Conservation (phyloP, 1,284 basidiomycete species). For the Spongiforma sp. region DNA sequence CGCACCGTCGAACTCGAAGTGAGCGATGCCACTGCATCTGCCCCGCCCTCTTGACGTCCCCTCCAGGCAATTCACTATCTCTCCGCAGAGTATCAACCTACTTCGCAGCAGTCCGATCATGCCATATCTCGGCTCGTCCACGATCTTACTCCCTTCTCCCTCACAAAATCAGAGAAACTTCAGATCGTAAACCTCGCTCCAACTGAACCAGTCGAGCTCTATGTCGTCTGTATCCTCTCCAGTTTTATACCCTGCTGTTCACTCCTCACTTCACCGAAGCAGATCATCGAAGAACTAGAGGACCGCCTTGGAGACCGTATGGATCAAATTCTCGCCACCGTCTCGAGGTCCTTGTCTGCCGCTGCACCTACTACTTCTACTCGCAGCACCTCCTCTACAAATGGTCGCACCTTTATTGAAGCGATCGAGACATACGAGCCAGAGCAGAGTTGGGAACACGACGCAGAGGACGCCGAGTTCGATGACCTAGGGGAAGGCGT, state of each 20-base stretch:
- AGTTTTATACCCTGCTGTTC: background rate
- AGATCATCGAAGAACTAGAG: slow-evolving; percentile 93
- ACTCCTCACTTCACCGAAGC: slow-evolving; percentile 11
- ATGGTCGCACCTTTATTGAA: slow-evolving; percentile 15
- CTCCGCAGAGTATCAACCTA: slow-evolving; percentile 73
- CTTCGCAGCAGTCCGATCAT: slow-evolving; percentile 66
- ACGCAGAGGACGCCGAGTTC: slow-evolving; percentile 53
- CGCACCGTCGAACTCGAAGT: slow-evolving; percentile 92
- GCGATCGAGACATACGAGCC: slow-evolving; percentile 28
- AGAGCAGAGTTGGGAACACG: slow-evolving; percentile 39
- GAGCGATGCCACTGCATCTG: slow-evolving; percentile 4
- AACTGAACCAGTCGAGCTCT: slow-evolving; percentile 82
- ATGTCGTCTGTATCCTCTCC: slow-evolving; percentile 73
- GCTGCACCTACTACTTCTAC: slow-evolving; percentile 19
- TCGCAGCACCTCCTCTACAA: slow-evolving; percentile 6
- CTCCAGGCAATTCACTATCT: slow-evolving; percentile 83
- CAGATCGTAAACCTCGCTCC: slow-evolving; percentile 92
- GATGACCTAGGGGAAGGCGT: slow-evolving; percentile 71
- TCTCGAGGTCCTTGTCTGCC: slow-evolving; percentile 55
- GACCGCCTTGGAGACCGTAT: slow-evolving; percentile 78
- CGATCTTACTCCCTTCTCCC: slow-evolving; percentile 66
- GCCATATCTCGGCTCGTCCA: slow-evolving; percentile 72
- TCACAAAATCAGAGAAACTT: slow-evolving; percentile 92
- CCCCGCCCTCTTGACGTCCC: background rate
- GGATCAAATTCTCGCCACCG: slow-evolving; percentile 67